These are phyloP conservation scores for Ambrosia trifida DNA, from an alignment of 129 eudicot genomes.

Conservation along the genomic window DNA sequence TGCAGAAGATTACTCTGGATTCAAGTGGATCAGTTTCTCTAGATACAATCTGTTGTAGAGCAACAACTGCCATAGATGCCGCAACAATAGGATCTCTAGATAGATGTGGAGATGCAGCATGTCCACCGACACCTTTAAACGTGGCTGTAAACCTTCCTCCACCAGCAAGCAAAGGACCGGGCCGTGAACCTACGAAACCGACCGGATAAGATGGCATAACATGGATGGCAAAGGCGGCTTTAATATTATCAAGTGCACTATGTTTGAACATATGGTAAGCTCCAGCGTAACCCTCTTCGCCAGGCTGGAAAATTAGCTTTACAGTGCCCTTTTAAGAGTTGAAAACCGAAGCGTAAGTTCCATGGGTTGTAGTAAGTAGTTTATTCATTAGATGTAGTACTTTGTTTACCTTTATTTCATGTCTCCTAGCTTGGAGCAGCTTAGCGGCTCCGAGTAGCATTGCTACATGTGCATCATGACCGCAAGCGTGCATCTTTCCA, in stretches of 20 bases:
- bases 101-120: conserved; percentile 54
- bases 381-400: neutral
- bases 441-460: conserved; percentile 77
- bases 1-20: conserved; percentile 50
- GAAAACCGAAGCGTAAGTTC: conserved; percentile 4
- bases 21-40: conserved; percentile 68
- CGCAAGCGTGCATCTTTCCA: conserved; percentile 75
- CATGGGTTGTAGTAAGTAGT: neutral
- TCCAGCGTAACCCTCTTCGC: conserved; percentile 66
- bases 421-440: conserved; percentile 46
- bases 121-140: conserved; percentile 60
- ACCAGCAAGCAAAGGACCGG: conserved; percentile 67
- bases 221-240: conserved; percentile 57
- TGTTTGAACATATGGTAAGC: conserved; percentile 65
- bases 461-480: conserved; percentile 70
- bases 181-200: conserved; percentile 53
- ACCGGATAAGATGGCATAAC: conserved; percentile 47
- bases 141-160: conserved; percentile 51
- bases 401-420: conserved; percentile 48
- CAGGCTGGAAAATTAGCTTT: conserved; percentile 72
- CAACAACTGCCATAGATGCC: conserved; percentile 55
- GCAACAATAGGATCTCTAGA: conserved; percentile 62
- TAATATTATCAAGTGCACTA: conserved; percentile 46
- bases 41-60: conserved; percentile 67
- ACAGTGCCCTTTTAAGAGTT: conserved; percentile 48